Percentiles rank a stretch among this genome's conserved stretches.
Conservation (phyloP, 2,329 filamentous ascomycete species). For the Lachnellula arida region DNA sequence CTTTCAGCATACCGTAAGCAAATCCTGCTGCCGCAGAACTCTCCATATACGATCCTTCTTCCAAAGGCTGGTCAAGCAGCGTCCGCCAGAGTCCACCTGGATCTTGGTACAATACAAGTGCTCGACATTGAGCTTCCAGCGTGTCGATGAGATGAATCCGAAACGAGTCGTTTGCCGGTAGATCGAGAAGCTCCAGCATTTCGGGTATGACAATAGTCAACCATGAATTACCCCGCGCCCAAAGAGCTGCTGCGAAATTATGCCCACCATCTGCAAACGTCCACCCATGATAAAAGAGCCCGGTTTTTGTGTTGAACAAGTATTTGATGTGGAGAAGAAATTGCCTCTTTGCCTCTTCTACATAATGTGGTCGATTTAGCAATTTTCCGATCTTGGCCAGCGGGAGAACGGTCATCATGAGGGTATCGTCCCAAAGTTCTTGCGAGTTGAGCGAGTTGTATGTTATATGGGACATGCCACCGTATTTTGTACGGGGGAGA, state of each 20-base stretch:
- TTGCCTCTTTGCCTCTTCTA: slow-evolving; percentile 73
- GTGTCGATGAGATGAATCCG: slow-evolving; percentile 55
- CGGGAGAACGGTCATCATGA: slow-evolving; percentile 84
- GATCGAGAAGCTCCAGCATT: slow-evolving; percentile 67
- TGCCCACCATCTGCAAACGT: slow-evolving; percentile 65
- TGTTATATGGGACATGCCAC: slow-evolving; percentile 37
- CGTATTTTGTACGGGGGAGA: slow-evolving; percentile 63
- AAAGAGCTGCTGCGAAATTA: slow-evolving; percentile 54
- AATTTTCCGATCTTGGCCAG: slow-evolving; percentile 67
- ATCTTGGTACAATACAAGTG: slow-evolving; percentile 56
- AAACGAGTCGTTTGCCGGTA: slow-evolving; percentile 56
- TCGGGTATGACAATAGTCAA: slow-evolving; percentile 80
- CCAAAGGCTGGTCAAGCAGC: slow-evolving; percentile 61
- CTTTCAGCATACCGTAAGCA: slow-evolving; percentile 75
- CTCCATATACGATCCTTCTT: slow-evolving; percentile 69
- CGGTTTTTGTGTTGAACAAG: slow-evolving; percentile 65
- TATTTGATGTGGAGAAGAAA: slow-evolving; percentile 77
- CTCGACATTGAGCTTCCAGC: slow-evolving; percentile 63
- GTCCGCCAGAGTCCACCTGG: slow-evolving; percentile 68
- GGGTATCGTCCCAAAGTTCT: slow-evolving; percentile 79
- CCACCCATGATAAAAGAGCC: slow-evolving; percentile 80
- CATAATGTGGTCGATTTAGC: slow-evolving; percentile 64
- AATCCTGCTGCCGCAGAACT: slow-evolving; percentile 77
- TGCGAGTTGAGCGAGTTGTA: slow-evolving; percentile 55
- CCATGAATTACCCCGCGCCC: slow-evolving; percentile 65